Evolutionary conservation across 371 early-diverging fungal genomes (phyloP), one percentile per base, ranked within the genome.

Genomic region (Fennellomyces sp.): DNA sequence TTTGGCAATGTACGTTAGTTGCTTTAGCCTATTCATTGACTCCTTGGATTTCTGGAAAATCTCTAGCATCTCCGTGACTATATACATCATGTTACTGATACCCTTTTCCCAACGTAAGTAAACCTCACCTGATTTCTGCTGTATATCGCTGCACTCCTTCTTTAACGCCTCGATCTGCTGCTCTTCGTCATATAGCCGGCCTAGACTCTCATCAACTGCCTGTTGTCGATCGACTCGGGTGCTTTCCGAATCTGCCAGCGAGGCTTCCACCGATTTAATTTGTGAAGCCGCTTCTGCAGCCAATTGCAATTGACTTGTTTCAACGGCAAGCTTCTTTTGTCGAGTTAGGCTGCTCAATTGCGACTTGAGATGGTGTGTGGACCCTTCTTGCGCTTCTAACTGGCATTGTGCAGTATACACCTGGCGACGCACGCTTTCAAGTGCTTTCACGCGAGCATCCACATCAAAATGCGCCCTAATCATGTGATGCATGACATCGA

Each of bases 271-370:
- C 17, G 28, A 23, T 33, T 52, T 57, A 38, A 59, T 54, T 5
- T 50, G 52, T 15, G 27, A 13, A 0, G 38, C 38, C 30, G 54
- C 49, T 35, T 59, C 26, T 7, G 64, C 64, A 21, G 64, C 64
- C 30, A 29, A 33, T 29, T 52, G 52, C 21, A 64, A 50, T 35
- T 64, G 64, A 1, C 59, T 50, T 2, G 58, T 58, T 36, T 59
- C 54, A 2, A 59, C 64, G 1, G 64, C 64, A 12, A 59, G 27
- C 27, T 53, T 25, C 15, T 64, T 64, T 19, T 58, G 64, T 2
- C 64, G 64, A n/a, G 58, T 30, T 8, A 58, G 36, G 13, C 39
- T 47, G 1, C 21, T 29, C 5, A 58, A 23, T 28, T 58, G 59
- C 10, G 50, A 26, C 17, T 53, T 52, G 21, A 54, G 26, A 19